A percentile compares a stretch with the other conserved stretches of the same genome.
Conservation (phyloP, 1,284 basidiomycete species). For the Cryptococcus depauperatus region DNA sequence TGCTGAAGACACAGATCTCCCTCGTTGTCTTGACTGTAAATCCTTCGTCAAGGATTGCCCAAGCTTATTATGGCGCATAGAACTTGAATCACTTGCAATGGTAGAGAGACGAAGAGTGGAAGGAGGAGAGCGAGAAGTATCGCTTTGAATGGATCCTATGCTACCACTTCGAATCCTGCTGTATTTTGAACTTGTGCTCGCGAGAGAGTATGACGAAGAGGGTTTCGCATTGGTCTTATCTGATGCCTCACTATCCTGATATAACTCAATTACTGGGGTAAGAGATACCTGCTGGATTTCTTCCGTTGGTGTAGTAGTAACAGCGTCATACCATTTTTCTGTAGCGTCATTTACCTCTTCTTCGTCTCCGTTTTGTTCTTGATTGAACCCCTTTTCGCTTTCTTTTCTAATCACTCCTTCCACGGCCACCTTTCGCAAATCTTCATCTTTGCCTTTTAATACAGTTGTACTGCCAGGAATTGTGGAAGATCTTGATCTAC, state of each 20-base stretch:
- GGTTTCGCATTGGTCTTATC: not conserved
- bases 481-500: conserved; percentile 30
- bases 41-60: too few relatives aligned
- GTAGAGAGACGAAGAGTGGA: conserved; percentile 9
- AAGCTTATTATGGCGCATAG: too few relatives aligned
- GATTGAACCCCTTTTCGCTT: conserved; percentile 4
- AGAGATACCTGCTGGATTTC: too few relatives aligned
- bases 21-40: too few relatives aligned
- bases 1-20: conserved; percentile 31
- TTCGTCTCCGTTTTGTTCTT: conserved; percentile 8
- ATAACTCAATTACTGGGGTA: too few relatives aligned
- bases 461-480: conserved; percentile 15
- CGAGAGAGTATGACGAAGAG: not conserved
- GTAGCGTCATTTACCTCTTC: conserved; percentile 12
- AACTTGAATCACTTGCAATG: conserved; percentile 4
- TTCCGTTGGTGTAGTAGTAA: not conserved
- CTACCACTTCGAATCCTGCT: conserved; percentile 23
- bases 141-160: conserved; percentile 21
- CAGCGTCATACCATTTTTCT: conserved; percentile 21
- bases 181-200: not conserved
- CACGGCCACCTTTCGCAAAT: conserved; percentile 23
- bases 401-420: conserved; percentile 8
- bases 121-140: conserved; percentile 18
- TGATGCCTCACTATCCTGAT: too few relatives aligned
- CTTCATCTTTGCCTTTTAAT: conserved; percentile 20